Evolutionary conservation across 768 basidiomycete species (phyloP).

Genomic region (Butyriboletus loyo): DNA sequence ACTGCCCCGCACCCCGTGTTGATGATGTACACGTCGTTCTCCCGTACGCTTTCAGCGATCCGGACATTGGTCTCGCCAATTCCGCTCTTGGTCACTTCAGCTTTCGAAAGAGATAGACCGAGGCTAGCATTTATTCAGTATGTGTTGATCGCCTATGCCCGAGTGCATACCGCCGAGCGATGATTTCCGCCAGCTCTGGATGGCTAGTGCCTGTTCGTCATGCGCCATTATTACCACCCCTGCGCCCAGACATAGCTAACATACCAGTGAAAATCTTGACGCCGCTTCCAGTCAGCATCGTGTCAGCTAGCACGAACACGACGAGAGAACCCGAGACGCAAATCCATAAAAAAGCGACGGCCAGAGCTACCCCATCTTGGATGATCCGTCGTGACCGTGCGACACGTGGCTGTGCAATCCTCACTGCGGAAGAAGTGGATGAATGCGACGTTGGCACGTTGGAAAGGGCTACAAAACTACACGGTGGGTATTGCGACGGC

Average conservation of each 20-base stretch:
- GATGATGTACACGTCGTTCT: slow-evolving; percentile 98
- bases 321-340: slow-evolving; percentile 7
- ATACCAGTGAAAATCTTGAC: slow-evolving; percentile 60
- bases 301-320: slow-evolving; percentile 15
- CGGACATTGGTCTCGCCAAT: slow-evolving; percentile 91
- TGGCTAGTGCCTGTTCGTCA: slow-evolving; percentile 78
- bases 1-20: slow-evolving; percentile 85
- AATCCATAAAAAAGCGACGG: slow-evolving; percentile 11
- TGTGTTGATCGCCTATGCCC: slow-evolving; percentile 12
- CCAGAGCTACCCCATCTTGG: slow-evolving; percentile 10
- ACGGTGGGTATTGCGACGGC: slow-evolving; percentile 33
- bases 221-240: neutral
- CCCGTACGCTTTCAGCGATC: slow-evolving; percentile 92
- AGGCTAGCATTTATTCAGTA: slow-evolving; percentile 54
- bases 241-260: slow-evolving; percentile 16
- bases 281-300: slow-evolving; percentile 54
- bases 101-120: slow-evolving; percentile 83
- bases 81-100: slow-evolving; percentile 82
- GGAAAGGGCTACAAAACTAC: slow-evolving; percentile 35
- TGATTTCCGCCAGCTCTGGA: slow-evolving; percentile 90
- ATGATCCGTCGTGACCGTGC: slow-evolving; percentile 15
- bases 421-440: neutral
- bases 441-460: slow-evolving; percentile 2
- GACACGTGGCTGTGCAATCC: slow-evolving; percentile 16
- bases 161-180: slow-evolving; percentile 73